Base-by-base conservation (phyloP, 2,329 filamentous ascomycete species). In the Lachnellula suecica region DNA sequence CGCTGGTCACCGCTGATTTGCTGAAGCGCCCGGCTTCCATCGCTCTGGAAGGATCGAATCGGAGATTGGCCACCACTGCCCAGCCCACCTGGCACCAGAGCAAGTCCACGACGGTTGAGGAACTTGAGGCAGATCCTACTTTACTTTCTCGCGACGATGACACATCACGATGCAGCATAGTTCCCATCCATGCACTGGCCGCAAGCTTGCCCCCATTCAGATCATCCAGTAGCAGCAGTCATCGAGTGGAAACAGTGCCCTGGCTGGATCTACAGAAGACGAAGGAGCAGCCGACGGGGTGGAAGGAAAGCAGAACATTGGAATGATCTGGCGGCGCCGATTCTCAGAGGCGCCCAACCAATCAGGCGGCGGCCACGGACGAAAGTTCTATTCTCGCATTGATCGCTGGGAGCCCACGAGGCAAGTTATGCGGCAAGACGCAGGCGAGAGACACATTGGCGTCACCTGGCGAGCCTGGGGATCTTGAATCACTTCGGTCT, bases 11-110 rank as follows among this genome's bases (percentile, higher is more conserved):
- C 37, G 31, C 44, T 59, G 56, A 59, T 57, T 60, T 51, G 58
- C 45, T 51, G 35, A 34, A 29, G 17, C 17, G 8, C n/a, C 52
- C 44, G 51, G 50, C 52, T 53, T 54, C 55, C 37, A 52, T 56
- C 47, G 40, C 41, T 45, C 29, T 35, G 23, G 19, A 41, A 22
- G 57, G 59, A 56, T 56, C 43, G 44, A 38, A 50, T 58, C 63
- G 61, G 63, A 65, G 59, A 65, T 65, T 65, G 63, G 59, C 54
- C 43, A 49, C n/a, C n/a, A n/a, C n/a, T n/a, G n/a, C n/a, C n/a
- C n/a, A n/a, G n/a, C n/a, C n/a, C n/a, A n/a, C n/a, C n/a, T n/a
- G n/a, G n/a, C n/a, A n/a, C n/a, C n/a, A n/a, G n/a, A n/a, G n/a
- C n/a, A n/a, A n/a, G n/a, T n/a, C n/a, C n/a, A n/a, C 51, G 53